Conservation (phyloP, 148 eudicot species). For the Tetragonia tetragonoides region DNA sequence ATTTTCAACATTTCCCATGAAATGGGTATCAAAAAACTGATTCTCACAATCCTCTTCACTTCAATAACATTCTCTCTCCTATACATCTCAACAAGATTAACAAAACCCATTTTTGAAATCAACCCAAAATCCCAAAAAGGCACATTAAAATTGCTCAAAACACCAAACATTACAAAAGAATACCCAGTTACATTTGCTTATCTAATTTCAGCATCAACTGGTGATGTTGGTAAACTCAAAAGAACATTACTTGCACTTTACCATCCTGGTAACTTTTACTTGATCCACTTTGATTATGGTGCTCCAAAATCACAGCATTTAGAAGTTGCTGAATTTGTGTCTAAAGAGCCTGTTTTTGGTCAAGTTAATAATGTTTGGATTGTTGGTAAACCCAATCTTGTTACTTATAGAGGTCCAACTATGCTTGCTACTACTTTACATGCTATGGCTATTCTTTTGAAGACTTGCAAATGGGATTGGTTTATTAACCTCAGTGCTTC, state of each 20-base stretch:
- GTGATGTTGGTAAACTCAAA: conserved; percentile 59
- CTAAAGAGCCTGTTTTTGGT: conserved; percentile 39
- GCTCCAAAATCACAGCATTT: conserved; percentile 60
- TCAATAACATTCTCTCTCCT: conserved; percentile 44
- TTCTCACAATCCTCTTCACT: conserved; percentile 44
- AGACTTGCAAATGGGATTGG: conserved; percentile 76
- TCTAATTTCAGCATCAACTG: conserved; percentile 80
- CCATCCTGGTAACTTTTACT: conserved; percentile 79
- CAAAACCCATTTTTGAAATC: conserved; percentile 27
- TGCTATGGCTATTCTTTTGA: conserved; percentile 70
- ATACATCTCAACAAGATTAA: conserved; percentile 45
- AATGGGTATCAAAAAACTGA: conserved; percentile 53
- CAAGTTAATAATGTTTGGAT: conserved; percentile 81
- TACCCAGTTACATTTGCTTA: conserved; percentile 83
- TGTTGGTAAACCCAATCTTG: conserved; percentile 71
- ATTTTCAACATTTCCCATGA: not conserved
- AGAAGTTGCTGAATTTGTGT: conserved; percentile 60
- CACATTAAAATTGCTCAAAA: conserved; percentile 28
- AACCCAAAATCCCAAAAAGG: conserved; percentile 22
- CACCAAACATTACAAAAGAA: conserved; percentile 3
- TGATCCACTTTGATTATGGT: conserved; percentile 66
- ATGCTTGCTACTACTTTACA: conserved; percentile 84
- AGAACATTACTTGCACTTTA: conserved; percentile 58
- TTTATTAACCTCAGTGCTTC: conserved; percentile 97
- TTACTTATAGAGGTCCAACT: conserved; percentile 89